Evolutionary conservation across 305 asterid genomes (phyloP).

Genomic region (Solanum hybrid): DNA sequence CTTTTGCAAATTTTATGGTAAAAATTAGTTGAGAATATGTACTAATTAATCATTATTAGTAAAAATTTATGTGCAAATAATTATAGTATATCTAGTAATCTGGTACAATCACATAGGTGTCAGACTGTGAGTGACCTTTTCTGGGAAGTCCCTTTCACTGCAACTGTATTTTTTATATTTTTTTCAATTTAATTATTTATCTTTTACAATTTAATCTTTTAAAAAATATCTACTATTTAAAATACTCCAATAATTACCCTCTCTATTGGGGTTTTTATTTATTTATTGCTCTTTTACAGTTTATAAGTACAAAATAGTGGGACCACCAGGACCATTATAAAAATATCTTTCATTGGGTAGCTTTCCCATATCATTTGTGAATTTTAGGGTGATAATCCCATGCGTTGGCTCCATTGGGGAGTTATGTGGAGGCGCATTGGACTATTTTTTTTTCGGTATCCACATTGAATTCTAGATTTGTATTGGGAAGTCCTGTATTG

Average conservation of each 20-base stretch:
- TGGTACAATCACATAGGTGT: not conserved
- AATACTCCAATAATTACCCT: not conserved
- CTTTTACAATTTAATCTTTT: not conserved
- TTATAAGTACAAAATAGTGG: not conserved
- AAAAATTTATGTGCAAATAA: not conserved
- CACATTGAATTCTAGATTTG: too few relatives aligned
- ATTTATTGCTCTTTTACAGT: not conserved
- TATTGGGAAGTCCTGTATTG: rapidly evolving
- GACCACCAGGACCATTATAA: constrained; percentile 1
- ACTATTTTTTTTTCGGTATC: too few relatives aligned
- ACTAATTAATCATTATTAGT: not conserved
- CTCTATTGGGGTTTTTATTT: not conserved
- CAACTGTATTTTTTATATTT: not conserved
- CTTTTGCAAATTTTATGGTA: not conserved
- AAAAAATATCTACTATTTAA: not conserved
- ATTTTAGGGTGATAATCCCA: not conserved
- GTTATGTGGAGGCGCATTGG: not conserved
- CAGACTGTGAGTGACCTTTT: not conserved
- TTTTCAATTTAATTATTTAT: not conserved
- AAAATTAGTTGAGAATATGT: not conserved
- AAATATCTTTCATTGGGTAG: not conserved
- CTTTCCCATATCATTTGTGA: not conserved
- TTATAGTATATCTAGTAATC: not conserved
- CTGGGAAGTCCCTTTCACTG: not conserved
- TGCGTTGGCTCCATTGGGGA: not conserved